Conservation (phyloP, 192 early-diverging fungal species). For the Mortierella antarctica region DNA sequence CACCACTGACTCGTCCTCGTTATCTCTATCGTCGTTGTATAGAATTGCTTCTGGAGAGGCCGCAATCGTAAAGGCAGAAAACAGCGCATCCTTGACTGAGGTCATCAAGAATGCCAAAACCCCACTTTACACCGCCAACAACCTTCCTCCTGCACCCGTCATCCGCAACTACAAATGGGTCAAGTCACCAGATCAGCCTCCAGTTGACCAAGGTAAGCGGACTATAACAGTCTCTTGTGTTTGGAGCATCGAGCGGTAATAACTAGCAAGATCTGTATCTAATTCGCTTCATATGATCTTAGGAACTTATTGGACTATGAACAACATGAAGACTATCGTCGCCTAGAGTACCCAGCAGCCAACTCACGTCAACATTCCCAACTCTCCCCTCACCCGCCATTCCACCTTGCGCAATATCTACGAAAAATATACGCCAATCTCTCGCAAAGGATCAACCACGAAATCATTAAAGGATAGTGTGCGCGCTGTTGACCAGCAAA, state of each 20-base stretch:
- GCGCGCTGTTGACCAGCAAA: neutral
- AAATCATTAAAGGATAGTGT: neutral
- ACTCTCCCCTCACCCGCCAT: neutral
- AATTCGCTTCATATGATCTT: neutral
- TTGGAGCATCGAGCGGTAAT: too few species aligned
- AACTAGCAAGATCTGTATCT: too few species aligned
- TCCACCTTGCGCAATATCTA: neutral
- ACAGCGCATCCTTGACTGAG: slow-evolving; percentile 58
- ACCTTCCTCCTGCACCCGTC: slow-evolving; percentile 68
- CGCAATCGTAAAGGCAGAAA: slow-evolving; percentile 39
- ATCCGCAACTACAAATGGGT: slow-evolving; percentile 61
- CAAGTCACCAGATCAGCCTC: slow-evolving; percentile 44
- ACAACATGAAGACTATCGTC: slow-evolving; percentile 35
- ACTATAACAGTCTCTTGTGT: neutral
- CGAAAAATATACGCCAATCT: neutral
- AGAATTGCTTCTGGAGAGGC: slow-evolving; percentile 48
- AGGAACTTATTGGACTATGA: slow-evolving; percentile 54
- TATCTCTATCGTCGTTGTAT: neutral
- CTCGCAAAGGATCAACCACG: neutral
- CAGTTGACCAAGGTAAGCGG: slow-evolving; percentile 50
- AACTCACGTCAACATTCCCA: neutral
- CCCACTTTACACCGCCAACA: slow-evolving; percentile 63
- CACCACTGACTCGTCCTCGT: too few species aligned
- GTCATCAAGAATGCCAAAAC: slow-evolving; percentile 58
- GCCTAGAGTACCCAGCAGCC: neutral